Evolutionary conservation across 1,139 yeast species (phyloP), one percentile per base, ranked within the genome.

Genomic region (Taphrina flavorubra): DNA sequence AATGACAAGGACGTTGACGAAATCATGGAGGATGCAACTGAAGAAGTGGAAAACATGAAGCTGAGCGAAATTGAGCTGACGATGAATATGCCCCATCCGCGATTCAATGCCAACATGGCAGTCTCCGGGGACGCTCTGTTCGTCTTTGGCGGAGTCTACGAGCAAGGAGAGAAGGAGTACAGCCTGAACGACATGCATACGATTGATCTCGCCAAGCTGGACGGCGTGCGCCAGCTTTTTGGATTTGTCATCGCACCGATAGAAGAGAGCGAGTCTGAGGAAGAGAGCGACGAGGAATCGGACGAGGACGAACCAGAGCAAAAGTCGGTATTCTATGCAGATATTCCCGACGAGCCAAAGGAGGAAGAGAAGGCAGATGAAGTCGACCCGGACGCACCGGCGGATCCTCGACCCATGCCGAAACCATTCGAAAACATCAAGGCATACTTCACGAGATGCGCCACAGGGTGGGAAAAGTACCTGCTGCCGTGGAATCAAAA

Each of bases 61-160:
- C 89, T 0, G 76, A 86, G 0, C 79, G 86, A 72, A 84, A 81
- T 70, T 86, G 84, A 73, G 20, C 34, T 47, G 34, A 62, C 67
- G 16, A 51, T 40, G 56, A 40, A 25, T 20, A 60, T 66, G 56
- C 60, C 66, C 11, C 68, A 68, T 46, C 67, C 67, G 14, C 47
- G 69, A 25, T 94, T 92, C 81, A 92, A 94, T 76, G 87, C 97
- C 3, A 81, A 94, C 1, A 85, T 92, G 4, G 87, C 96, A 71
- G 96, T 94, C 1, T 87, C 89, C 47, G 97, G 90, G 74, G 98
- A 94, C 76, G 83, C 84, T 0, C 81, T 92, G 69, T 94, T 87
- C 77, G 88, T 94, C n/a, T 92, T 85, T 76, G 97, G 98, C 37
- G 99, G 99, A 74, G 85, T 88, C 42, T 94, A 87, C 85, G 99